A percentile compares a stretch with the other conserved stretches of the same genome.
These are phyloP conservation scores for Debaryomyces robertsiae DNA, from an alignment of 1,139 yeast genomes.

Conservation along the genomic window DNA sequence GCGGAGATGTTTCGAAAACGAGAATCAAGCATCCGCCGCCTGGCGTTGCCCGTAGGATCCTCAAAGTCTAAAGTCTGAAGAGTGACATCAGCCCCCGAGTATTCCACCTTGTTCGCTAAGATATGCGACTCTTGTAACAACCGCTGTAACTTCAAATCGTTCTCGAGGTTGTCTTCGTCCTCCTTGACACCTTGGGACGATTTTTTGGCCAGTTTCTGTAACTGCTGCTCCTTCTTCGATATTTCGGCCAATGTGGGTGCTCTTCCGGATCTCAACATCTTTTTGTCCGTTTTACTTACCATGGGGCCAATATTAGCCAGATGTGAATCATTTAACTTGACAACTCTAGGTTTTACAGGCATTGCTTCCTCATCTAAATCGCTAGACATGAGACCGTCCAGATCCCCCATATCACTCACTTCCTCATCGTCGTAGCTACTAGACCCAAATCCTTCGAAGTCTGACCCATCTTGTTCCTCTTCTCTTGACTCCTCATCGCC, in stretches of 20 bases:
- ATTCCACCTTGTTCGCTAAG: slow-evolving; percentile 55
- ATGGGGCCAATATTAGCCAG: slow-evolving; percentile 19
- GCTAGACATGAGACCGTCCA: slow-evolving; percentile 17
- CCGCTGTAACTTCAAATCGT: slow-evolving; percentile 83
- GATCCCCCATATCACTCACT: slow-evolving; percentile 16
- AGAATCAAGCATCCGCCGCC: slow-evolving; percentile 71
- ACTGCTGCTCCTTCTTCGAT: slow-evolving; percentile 28
- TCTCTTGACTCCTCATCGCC: slow-evolving; percentile 16
- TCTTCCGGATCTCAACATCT: slow-evolving; percentile 40
- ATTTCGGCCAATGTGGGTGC: slow-evolving; percentile 45
- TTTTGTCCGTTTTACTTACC: slow-evolving; percentile 34
- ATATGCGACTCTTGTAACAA: slow-evolving; percentile 85
- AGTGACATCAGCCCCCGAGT: slow-evolving; percentile 79
- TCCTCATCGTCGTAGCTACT: slow-evolving; percentile 20
- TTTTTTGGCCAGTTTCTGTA: slow-evolving; percentile 30
- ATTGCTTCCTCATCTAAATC: slow-evolving; percentile 26
- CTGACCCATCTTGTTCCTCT: slow-evolving; percentile 21
- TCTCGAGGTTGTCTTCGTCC: slow-evolving; percentile 60
- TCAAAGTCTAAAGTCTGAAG: slow-evolving; percentile 66
- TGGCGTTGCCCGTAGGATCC: slow-evolving; percentile 77
- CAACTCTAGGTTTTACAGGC: slow-evolving; percentile 39
- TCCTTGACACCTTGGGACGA: slow-evolving; percentile 30
- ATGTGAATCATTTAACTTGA: slow-evolving; percentile 31
- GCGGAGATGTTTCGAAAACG: slow-evolving; percentile 62
- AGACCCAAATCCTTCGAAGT: slow-evolving; percentile 22